Evolutionary conservation across 805 yeast genomes (phyloP).

Genomic region (Diddensiella transvaalensis): DNA sequence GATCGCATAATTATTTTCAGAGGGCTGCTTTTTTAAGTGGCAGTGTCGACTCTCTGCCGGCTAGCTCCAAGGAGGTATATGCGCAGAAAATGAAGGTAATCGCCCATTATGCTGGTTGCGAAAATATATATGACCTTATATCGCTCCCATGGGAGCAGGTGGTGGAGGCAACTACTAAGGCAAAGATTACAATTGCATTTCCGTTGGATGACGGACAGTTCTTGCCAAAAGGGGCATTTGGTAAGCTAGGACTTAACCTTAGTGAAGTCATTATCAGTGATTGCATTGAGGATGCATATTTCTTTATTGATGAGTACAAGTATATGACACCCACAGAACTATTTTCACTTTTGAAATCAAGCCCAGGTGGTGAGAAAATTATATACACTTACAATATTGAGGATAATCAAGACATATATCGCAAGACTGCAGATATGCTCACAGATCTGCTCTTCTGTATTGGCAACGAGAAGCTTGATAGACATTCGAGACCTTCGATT

Average conservation of each 20-base stretch:
- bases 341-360: constrained; percentile 1
- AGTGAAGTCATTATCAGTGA: constrained; percentile 29
- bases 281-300: constrained; percentile 29
- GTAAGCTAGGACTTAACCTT: constrained; percentile 15
- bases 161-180: constrained; percentile 24
- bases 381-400: background rate
- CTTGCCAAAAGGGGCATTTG: constrained; percentile 22
- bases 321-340: constrained; percentile 13
- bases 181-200: constrained; percentile 25
- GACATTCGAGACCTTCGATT: constrained; percentile 9
- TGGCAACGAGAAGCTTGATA: constrained; percentile 19
- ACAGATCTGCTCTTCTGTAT: constrained; percentile 20
- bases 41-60: constrained; percentile 24
- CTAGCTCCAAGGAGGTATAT: constrained; percentile 21
- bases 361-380: background rate
- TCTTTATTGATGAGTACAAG: constrained; percentile 17
- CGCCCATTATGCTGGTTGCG: constrained; percentile 15
- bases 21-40: constrained; percentile 31
- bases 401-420: background rate
- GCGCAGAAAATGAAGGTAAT: constrained; percentile 15
- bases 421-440: constrained; percentile 16
- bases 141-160: constrained; percentile 24
- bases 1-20: constrained; percentile 20
- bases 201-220: constrained; percentile 29
- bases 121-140: constrained; percentile 21